These are phyloP conservation scores for Vaucheria bursata DNA, from an alignment of 352 stramenopile species.

Conservation along the genomic window DNA sequence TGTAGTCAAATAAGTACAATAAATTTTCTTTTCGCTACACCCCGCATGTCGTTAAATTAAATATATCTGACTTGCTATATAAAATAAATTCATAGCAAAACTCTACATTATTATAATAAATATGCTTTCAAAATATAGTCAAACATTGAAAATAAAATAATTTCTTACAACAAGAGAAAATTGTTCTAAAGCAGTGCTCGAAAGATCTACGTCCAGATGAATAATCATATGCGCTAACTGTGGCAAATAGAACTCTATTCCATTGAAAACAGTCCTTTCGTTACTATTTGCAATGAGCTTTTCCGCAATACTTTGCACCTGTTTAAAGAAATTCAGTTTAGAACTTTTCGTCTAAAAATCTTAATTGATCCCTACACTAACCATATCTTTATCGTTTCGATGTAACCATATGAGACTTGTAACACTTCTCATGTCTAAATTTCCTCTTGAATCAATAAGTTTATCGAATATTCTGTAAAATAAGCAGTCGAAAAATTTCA, in stretches of 20 bases:
- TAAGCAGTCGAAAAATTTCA: not conserved
- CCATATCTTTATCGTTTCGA: slow-evolving; percentile 35
- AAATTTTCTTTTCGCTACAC: too few species aligned
- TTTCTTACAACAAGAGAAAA: slow-evolving; percentile 66
- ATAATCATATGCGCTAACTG: slow-evolving; percentile 80
- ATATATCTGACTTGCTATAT: too few species aligned
- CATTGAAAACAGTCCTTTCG: slow-evolving; percentile 63
- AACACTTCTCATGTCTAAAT: slow-evolving; percentile 52
- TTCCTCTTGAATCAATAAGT: slow-evolving; percentile 36
- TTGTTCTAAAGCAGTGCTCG: slow-evolving; percentile 65
- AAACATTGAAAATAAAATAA: not conserved
- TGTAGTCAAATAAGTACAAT: too few species aligned
- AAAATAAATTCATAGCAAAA: too few species aligned
- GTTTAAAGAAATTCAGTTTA: not conserved
- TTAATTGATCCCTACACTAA: slow-evolving; percentile 11
- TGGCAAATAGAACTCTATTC: slow-evolving; percentile 78
- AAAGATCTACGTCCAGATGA: slow-evolving; percentile 70
- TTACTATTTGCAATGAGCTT: slow-evolving; percentile 49
- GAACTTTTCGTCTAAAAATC: not conserved
- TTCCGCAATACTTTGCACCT: slow-evolving; percentile 34
- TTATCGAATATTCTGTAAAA: slow-evolving; percentile 39
- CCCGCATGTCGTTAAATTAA: too few species aligned
- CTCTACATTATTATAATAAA: too few species aligned
- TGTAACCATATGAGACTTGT: slow-evolving; percentile 50
- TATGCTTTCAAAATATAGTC: too few species aligned